Evolutionary conservation across 495 filamentous ascomycete species (phyloP).

Genomic region (Tuber brumale): DNA sequence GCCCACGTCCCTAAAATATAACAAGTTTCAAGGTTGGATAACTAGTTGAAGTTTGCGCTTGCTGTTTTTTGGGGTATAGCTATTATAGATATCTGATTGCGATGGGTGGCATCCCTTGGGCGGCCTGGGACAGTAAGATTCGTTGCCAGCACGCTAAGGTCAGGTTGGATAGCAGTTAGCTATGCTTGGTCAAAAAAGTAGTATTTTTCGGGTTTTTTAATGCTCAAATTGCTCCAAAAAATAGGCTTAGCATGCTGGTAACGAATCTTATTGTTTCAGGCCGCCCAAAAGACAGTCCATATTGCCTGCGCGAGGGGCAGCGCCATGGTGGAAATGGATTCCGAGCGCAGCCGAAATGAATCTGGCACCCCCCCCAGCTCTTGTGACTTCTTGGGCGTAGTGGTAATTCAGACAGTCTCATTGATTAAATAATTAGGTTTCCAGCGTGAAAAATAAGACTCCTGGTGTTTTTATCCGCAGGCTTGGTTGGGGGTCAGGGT

Average conservation of each 20-base stretch:
- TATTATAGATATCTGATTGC: background rate
- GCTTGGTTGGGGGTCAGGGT: background rate
- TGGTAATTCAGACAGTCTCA: background rate
- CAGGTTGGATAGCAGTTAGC: too few species aligned
- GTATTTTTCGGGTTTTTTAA: too few species aligned
- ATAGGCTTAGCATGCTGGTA: too few species aligned
- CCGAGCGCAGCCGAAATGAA: background rate
- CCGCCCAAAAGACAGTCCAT: background rate
- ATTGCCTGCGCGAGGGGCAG: background rate
- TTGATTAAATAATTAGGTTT: background rate
- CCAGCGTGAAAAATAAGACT: background rate
- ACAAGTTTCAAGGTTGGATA: background rate
- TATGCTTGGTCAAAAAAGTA: too few species aligned
- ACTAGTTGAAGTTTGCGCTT: background rate
- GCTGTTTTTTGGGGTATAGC: background rate
- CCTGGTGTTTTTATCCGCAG: background rate
- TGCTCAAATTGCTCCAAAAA: too few species aligned
- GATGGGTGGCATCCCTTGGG: background rate
- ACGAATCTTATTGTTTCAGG: too few species aligned
- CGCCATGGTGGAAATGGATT: background rate
- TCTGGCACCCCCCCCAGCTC: background rate
- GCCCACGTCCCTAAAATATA: background rate
- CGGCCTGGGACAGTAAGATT: too few species aligned
- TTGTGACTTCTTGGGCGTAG: background rate
- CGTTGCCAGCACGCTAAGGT: too few species aligned